Conservation (phyloP, 768 basidiomycete genomes). For the Bullera alba region DNA sequence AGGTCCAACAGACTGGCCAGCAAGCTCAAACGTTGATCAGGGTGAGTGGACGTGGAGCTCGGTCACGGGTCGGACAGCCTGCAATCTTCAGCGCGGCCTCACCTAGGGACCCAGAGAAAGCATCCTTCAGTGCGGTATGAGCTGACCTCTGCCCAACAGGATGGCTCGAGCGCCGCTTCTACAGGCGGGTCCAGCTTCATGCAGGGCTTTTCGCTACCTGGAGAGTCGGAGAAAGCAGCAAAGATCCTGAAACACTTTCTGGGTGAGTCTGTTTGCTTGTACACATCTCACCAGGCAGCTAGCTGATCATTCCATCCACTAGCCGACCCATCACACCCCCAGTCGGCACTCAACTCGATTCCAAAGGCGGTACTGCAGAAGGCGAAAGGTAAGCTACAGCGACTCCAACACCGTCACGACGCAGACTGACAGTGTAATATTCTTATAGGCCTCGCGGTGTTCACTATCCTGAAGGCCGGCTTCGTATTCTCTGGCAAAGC, state of each 20-base stretch:
- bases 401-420: background rate
- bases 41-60: no score
- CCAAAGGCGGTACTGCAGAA: slow-evolving; percentile 85
- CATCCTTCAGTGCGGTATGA: no score
- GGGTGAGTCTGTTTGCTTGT: slow-evolving; percentile 44
- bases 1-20: background rate
- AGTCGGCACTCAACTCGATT: slow-evolving; percentile 86
- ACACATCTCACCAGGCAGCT: background rate
- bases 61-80: no score
- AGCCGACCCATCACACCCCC: slow-evolving; percentile 82
- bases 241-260: slow-evolving; percentile 84
- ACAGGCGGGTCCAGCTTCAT: slow-evolving; percentile 45
- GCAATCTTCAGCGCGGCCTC: no score
- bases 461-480: slow-evolving; percentile 80
- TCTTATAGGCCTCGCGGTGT: slow-evolving; percentile 79
- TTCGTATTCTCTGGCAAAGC: slow-evolving; percentile 94
- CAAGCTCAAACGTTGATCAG: slow-evolving; percentile 1
- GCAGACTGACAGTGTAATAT: background rate
- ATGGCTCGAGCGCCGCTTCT: slow-evolving; percentile 20
- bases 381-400: slow-evolving; percentile 61
- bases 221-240: slow-evolving; percentile 89
- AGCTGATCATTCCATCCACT: slow-evolving; percentile 3
- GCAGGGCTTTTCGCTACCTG: slow-evolving; percentile 79
- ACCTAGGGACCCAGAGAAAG: no score
- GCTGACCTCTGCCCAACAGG: no score